Evolutionary conservation across 108 stramenopile genomes (phyloP), one percentile per base, ranked within the genome.

Genomic region (Cyclotella baltica): DNA sequence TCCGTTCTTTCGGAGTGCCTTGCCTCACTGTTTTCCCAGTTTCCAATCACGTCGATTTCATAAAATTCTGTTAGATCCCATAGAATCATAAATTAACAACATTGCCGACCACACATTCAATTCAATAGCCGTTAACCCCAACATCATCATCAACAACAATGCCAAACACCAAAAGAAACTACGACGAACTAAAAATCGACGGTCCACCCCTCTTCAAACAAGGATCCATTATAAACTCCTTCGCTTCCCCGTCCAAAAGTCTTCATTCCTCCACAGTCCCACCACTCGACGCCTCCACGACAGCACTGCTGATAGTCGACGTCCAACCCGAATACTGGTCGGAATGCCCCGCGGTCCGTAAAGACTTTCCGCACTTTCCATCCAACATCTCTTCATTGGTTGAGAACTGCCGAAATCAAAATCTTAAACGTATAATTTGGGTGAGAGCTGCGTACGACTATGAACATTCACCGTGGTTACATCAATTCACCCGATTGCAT

Each of bases 341-440:
- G 13, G 68, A 87, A 37, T 87, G 86, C 56, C 83, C 83, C 1
- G 58, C 85, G 16, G 87, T 90, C 28, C 85, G 89, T 25, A 40
- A 72, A 20, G 89, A 90, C 51, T 90, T 90, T 72, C 87, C 87
- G 0, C 23, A 87, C 27, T 90, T 90, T 67, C 86, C 86, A 10
- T 25, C 67, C n/a, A 29, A 76, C 16, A 30, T 90, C 10, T 46
- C 75, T 3, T 51, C 46, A 18, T 57, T 77, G 4, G 48, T 90
- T 29, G 62, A 75, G 0, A 77, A 61, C 30, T 87, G 86, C 50
- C 81, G 89, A 23, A 34, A 65, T 27, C 80, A 73, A 50, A 36
- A 68, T 30, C 62, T 76, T 19, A 86, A 86, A 56, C 57, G 69
- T 0, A 80, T 86, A 20, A 88, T 90, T 27, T 90, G 87, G 87